Evolutionary conservation across 495 filamentous ascomycete genomes (phyloP), one percentile per base, ranked within the genome.

Genomic region (Penicillium tannophilum): DNA sequence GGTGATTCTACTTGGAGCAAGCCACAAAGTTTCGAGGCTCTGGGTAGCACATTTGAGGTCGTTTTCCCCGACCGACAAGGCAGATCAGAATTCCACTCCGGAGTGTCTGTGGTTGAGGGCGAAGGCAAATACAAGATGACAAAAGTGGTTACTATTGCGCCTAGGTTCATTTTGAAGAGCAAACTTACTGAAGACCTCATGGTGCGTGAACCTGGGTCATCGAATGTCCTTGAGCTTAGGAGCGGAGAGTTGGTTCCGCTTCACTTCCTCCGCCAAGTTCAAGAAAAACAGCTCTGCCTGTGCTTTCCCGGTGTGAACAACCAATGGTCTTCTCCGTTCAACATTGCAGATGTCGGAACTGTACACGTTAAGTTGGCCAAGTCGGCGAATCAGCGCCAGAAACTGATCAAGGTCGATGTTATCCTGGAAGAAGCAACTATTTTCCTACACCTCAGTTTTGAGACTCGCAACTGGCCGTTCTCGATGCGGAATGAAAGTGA

Each of bases 401-500:
- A 85, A 59, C 83, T 98, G 26, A 86, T 98, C 47, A 84, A 93
- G 44, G 82, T 94, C 20, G 95, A 98, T 67, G 81, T 96, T 43
- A 82, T 98, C 48, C 87, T 95, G 82, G 94, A 98, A 71, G 86
- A 87, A 33, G 88, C 92, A 6, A 98, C 92, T 41, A 87, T 98
- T 16, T 98, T 97, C 80, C 70, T 98, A 35, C 92, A 97, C 64
- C 79, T 98, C 52, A 93, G 86, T 65, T 76, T 92, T 60, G 94
- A 98, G 75, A 89, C 82, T 35, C 94, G 92, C 67, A 89, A 95
- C 65, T 98, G 94, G 94, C 94, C 94, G 5, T 98, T 94, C 76
- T 96, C 92, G 6, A 96, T 98, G 86, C 88, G 93, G 43, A 98
- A 98, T 70, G 93, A 98, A 71, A 97, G 92, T 68, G 92, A 97